Evolutionary conservation across 495 filamentous ascomycete genomes (phyloP).

Genomic region (Neurospora sp.): DNA sequence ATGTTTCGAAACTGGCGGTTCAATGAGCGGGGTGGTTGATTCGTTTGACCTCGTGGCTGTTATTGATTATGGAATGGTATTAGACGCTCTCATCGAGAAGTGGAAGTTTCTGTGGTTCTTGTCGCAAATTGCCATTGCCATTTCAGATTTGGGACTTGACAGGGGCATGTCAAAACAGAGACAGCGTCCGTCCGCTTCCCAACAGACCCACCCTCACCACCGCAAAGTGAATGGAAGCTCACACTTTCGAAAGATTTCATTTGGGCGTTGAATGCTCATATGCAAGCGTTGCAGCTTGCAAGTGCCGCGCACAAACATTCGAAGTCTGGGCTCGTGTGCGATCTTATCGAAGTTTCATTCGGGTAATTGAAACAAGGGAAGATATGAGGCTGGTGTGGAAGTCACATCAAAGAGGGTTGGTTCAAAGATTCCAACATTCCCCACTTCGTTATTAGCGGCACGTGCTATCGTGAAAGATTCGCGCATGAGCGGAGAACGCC

Average conservation of each 20-base stretch:
- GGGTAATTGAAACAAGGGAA: background rate
- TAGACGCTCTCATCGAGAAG: background rate
- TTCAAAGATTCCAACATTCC: background rate
- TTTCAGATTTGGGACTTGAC: background rate
- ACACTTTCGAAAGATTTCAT: background rate
- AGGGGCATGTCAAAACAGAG: background rate
- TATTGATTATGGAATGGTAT: background rate
- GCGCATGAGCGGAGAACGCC: background rate
- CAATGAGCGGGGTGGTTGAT: background rate
- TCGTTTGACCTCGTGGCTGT: background rate
- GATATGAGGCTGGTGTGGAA: background rate
- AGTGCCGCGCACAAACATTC: background rate
- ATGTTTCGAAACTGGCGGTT: background rate
- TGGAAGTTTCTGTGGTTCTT: background rate
- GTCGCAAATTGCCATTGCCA: background rate
- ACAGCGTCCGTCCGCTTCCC: background rate
- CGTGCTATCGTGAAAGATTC: background rate
- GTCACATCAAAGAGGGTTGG: background rate
- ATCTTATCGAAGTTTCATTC: background rate
- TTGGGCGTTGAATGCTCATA: background rate
- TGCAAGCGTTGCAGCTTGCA: background rate
- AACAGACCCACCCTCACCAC: background rate
- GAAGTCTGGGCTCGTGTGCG: background rate
- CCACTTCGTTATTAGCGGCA: background rate
- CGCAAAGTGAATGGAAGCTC: background rate